Base-by-base conservation (phyloP, 2,329 filamentous ascomycete genomes). In the Elsinoe fawcettii region DNA sequence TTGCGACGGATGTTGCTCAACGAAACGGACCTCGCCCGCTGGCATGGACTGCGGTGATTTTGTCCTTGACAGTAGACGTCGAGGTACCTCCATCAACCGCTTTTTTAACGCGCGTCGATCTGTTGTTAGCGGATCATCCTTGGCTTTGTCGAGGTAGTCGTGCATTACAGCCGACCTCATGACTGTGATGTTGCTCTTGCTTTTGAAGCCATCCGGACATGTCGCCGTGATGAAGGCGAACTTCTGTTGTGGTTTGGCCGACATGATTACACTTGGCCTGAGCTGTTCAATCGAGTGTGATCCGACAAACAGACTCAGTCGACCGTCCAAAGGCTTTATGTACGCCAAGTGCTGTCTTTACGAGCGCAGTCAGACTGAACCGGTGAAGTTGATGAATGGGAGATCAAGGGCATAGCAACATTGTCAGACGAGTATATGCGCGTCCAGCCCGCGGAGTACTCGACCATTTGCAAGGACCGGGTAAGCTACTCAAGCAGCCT, bases 151-250 rank as follows among this genome's bases (percentile, higher is more conserved):
- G 14, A 46, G 41, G 22, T 46, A 46, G 12, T 46, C 41, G 20
- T 46, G 41, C 41, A 46, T 46, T 7, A 25, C 41, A 9, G 41
- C 41, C 41, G 41, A 46, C 41, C 41, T 18, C 41, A 46, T 46
- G 41, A 25, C 41, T 1, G 41, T 46, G 41, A 46, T 25, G 20
- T 46, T 46, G 20, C 20, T 27, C 9, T 25, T 46, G 41, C 41
- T 46, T 25, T 46, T 46, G 20, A 22, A 46, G 20, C 23, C 41
- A 22, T 22, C 41, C 9, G 41, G 41, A 9, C 20, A 23, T 3
- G 41, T 46, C 9, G 41, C 41, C 41, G 41, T 46, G 41, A 46
- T 46, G 41, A 46, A 46, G 23, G 41, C 41, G 41, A 46, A 46
- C n/a, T 46, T 37, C 14, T 37, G 34, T 12, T 37, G 34, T 37